Base-by-base conservation (phyloP, 495 filamentous ascomycete genomes). In the Hypoxylon crocopeplum region DNA sequence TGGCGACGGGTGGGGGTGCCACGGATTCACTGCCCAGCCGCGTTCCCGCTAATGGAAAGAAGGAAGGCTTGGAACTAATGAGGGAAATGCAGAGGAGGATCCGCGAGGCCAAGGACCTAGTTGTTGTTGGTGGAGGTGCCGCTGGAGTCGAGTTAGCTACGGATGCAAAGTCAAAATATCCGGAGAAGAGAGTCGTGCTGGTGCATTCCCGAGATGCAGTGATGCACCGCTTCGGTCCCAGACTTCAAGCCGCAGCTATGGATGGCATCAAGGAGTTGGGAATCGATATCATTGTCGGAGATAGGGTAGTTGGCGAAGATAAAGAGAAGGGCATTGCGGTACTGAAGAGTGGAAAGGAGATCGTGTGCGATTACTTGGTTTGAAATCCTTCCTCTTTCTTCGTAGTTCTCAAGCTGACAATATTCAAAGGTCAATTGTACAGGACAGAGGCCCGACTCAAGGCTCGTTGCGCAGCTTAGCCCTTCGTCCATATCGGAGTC, bases 141-240 rank as follows among this genome's bases (percentile, higher is more conserved):
- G 83, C 85, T 0, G 85, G 85, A 1, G 77, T 87, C 0, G 80
- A 88, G 68, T 69, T 86, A 64, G 83, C 84, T 0, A 77, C 79
- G 3, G 85, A 88, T 60, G 70, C 85, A 36, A 86, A 86, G 70
- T 77, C 76, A 15, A 71, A 72, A 15, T 85, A 82, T 51, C 82
- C 80, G 0, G 79, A 83, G 0, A 87, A 87, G 69, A 69, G 77
- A 3, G 79, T 87, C 17, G 75, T 74, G 0, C 69, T 88, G 16
- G 73, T 88, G 3, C 84, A 87, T 60, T 87, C 84, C 4, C 69
- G 85, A 16, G 62, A 68, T 3, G 66, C 73, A 1, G 65, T 87
- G 19, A 77, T 87, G 77, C 75, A 77, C 4, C 73, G 63, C 4
- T 87, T 86, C 65, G 81, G 83, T 17, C 55, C 56, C 25, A 48